Base-by-base conservation (phyloP, 1,284 basidiomycete genomes). In the Inonotus obliquus region DNA sequence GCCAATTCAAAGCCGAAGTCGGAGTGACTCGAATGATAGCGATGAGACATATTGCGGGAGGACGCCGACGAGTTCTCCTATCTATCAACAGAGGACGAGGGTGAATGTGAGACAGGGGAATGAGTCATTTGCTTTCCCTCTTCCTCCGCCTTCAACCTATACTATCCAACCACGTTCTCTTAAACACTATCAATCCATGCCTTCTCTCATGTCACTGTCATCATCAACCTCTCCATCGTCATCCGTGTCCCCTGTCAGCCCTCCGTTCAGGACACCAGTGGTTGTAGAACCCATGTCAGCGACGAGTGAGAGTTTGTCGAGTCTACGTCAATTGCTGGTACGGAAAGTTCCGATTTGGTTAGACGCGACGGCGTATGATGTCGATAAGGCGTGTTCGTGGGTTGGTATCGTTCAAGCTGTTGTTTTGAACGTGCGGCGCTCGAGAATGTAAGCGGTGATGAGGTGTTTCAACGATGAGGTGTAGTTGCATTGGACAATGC, bases 331-430 rank as follows among this genome's bases (percentile, higher is more conserved):
- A 17, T 70, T 90, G 21, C 69, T 89, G 27, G 72, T 82, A 45
- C 79, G 84, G 49, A 88, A 87, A 73, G 79, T 90, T 57, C 81
- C 84, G 27, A 78, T 80, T 13, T 76, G 81, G 32, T 75, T 81
- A 2, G 78, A 79, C 27, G 81, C 79, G 29, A 80, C 87, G 48
- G 79, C 84, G 71, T 86, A 88, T 66, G 79, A 89, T 71, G 75
- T 88, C 48, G 84, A 88, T 63, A 81, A 79, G 66, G 76, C 78
- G 47, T 74, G 76, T 25, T 72, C 73, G 2, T 89, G 88, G 85
- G 70, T 87, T 35, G 76, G 79, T 49, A 80, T 87, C 60, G 80
- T 89, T 62, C 84, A 81, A 67, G 84, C 83, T 59, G 81, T 82
- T 45, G 76, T 87, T 35, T 76, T 79, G 48, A 81, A 81, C 57